phyloP scores from a whole-genome alignment of 768 basidiomycete genomes.

The Leccinum uliginosum region DNA sequence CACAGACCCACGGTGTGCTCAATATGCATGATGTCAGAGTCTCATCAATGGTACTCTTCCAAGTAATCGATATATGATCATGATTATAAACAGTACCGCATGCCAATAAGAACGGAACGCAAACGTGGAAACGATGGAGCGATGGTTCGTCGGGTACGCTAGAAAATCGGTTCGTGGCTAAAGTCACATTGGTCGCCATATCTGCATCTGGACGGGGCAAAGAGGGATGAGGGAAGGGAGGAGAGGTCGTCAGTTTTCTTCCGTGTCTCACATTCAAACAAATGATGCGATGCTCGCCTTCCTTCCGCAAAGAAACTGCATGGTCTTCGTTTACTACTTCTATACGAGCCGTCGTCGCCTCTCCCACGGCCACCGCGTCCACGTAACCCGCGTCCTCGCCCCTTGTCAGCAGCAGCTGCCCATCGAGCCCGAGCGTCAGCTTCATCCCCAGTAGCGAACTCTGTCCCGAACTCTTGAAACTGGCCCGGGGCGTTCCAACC shows the following conservation, averaged over 20 bases:
- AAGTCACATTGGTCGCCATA: conserved; percentile 88
- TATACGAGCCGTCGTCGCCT: conserved; percentile 59
- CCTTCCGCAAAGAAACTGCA: conserved; percentile 89
- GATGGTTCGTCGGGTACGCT: conserved; percentile 1
- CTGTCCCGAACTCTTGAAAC: conserved; percentile 47
- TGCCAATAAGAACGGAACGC: conserved; percentile 9
- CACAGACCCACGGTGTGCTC: not conserved
- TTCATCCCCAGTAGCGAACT: conserved; percentile 43
- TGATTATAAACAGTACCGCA: conserved; percentile 10
- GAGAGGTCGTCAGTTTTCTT: conserved; percentile 32
- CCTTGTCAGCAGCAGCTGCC: conserved; percentile 39
- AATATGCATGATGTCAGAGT: conserved; percentile 1
- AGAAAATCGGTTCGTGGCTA: conserved; percentile 55
- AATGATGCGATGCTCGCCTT: conserved; percentile 75
- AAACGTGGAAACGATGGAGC: not conserved
- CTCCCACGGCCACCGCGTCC: conserved; percentile 56
- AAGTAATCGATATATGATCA: conserved; percentile 11
- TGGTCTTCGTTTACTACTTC: conserved; percentile 81
- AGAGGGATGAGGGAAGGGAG: not conserved
- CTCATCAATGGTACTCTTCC: conserved; percentile 7
- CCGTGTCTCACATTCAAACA: conserved; percentile 17
- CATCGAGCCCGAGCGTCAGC: conserved; percentile 41
- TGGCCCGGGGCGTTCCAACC: conserved; percentile 37
- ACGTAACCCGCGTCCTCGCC: conserved; percentile 51
- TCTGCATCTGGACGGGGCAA: conserved; percentile 60